A percentile compares a stretch with the other conserved stretches of the same genome.
Conservation (phyloP, 345 rosid species). For the Eucalyptus pauciflora region DNA sequence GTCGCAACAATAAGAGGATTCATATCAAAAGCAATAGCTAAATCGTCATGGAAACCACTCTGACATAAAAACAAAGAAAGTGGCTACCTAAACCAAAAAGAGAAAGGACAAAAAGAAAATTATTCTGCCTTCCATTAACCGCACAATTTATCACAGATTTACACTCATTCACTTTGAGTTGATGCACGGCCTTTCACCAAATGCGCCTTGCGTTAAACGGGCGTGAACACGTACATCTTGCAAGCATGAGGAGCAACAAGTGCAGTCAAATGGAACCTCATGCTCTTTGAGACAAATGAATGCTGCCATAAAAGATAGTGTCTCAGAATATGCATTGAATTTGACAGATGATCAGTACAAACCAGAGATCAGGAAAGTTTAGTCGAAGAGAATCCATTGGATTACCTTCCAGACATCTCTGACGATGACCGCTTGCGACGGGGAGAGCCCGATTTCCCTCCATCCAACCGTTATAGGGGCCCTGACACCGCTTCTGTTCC, state of each 20-base stretch:
- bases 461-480: conserved; percentile 22
- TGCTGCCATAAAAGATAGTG: conserved; percentile 9
- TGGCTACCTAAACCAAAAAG: neutral
- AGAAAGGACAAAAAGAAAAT: neutral
- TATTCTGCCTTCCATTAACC: neutral
- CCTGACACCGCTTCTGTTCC: conserved; percentile 24
- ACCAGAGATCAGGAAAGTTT: neutral
- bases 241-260: conserved; percentile 22
- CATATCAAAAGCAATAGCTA: neutral
- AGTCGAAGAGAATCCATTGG: neutral
- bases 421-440: neutral
- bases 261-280: conserved; percentile 7
- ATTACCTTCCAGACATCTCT: conserved; percentile 42
- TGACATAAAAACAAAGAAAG: neutral
- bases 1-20: neutral
- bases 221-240: conserved; percentile 18
- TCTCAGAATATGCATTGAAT: neutral
- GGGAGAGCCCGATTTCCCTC: conserved; percentile 34
- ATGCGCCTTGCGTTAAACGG: neutral
- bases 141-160: neutral
- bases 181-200: neutral
- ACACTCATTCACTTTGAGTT: neutral
- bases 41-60: neutral
- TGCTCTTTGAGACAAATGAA: conserved; percentile 9
- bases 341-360: neutral